phyloP scores from a whole-genome alignment of 257 asterid genomes.

The Capsicum pubescens region DNA sequence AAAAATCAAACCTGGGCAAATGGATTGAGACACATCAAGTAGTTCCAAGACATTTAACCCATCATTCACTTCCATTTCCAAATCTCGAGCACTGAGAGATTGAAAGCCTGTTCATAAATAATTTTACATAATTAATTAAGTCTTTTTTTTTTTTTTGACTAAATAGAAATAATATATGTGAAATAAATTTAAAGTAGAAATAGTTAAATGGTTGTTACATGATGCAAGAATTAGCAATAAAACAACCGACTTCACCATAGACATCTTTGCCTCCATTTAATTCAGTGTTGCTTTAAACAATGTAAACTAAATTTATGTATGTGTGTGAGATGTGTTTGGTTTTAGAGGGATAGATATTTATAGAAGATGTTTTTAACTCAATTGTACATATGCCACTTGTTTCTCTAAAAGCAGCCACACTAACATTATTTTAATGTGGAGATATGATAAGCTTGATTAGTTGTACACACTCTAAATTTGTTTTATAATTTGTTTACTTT shows the following conservation, averaged over 20 bases:
- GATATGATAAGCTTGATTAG: neutral
- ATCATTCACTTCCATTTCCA: neutral
- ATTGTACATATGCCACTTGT: neutral
- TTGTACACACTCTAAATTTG: neutral
- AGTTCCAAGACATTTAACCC: neutral
- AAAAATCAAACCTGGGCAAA: constrained; percentile 26
- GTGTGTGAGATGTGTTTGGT: neutral
- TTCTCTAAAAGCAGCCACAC: neutral
- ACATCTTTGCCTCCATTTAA: constrained; percentile 6
- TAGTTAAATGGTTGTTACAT: neutral
- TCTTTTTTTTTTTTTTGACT: neutral
- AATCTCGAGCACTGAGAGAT: neutral
- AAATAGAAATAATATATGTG: neutral
- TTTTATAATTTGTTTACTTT: neutral
- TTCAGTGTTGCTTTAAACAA: neutral
- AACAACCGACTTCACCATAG: constrained; percentile 23
- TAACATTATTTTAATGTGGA: neutral
- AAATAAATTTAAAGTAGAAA: neutral
- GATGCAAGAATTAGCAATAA: constrained; percentile 20
- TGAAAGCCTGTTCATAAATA: neutral
- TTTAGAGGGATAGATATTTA: neutral
- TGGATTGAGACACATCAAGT: constrained; percentile 6
- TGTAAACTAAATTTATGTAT: neutral
- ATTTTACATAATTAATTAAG: neutral
- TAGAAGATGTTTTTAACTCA: neutral